Percentiles rank a stretch among this genome's conserved stretches.
Evolutionary conservation across 192 early-diverging fungal genomes (phyloP).

Genomic region (Rhizoclosmatium sp.): DNA sequence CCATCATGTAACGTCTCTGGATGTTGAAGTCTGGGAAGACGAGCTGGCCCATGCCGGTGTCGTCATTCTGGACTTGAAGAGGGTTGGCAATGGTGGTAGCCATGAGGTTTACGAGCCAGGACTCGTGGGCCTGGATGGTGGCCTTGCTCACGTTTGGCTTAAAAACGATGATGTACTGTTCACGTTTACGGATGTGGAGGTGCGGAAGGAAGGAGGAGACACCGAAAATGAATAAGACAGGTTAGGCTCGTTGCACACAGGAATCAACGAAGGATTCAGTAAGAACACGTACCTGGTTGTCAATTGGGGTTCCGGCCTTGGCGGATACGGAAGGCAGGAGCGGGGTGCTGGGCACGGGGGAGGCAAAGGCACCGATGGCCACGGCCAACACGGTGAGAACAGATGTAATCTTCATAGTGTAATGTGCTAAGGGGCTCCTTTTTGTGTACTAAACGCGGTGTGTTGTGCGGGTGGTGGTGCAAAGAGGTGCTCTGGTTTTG

Average conservation of each 20-base stretch:
- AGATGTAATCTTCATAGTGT: not conserved
- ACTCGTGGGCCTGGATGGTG: constrained; percentile 24
- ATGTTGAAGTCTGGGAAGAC: constrained; percentile 38
- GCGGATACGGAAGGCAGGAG: not conserved
- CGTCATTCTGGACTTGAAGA: constrained; percentile 22
- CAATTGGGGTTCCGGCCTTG: constrained; percentile 33
- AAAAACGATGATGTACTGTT: constrained; percentile 43
- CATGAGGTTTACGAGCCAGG: constrained; percentile 28
- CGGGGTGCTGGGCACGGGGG: constrained; percentile 21
- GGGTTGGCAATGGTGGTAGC: constrained; percentile 4
- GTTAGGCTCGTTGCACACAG: not conserved
- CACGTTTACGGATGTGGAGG: not conserved
- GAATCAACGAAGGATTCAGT: not conserved
- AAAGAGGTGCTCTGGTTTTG: too few species aligned
- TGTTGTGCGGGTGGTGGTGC: too few species aligned
- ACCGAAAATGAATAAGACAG: not conserved
- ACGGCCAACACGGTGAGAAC: not conserved
- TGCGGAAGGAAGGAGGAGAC: not conserved
- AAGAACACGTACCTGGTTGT: constrained; percentile 27
- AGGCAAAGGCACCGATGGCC: constrained; percentile 10
- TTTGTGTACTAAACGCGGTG: too few species aligned
- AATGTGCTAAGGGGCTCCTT: too few species aligned
- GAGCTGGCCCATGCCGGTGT: not conserved
- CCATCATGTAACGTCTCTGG: constrained; percentile 32
- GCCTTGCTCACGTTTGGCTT: constrained; percentile 10